Evolutionary conservation across 1,284 basidiomycete species (phyloP).

Genomic region (Melampsora americana): DNA sequence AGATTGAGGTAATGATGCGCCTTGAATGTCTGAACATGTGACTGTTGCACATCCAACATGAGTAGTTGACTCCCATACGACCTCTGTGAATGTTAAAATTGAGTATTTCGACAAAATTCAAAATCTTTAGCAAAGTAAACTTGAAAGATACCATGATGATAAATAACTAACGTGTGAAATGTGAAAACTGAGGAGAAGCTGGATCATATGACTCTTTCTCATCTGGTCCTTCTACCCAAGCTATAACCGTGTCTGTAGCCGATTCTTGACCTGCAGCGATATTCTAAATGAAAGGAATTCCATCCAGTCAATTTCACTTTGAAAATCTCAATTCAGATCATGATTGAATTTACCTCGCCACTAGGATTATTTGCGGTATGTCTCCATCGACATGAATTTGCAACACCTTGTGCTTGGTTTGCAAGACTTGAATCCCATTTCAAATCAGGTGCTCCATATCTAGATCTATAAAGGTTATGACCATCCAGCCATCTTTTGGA

Average conservation of each 20-base stretch:
- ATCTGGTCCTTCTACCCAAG: conserved; percentile 33
- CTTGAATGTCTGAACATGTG: conserved; percentile 23
- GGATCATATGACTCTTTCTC: conserved; percentile 37
- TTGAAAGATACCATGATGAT: not conserved
- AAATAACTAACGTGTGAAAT: conserved; percentile 41
- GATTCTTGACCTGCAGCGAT: conserved; percentile 41
- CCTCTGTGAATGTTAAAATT: conserved; percentile 30
- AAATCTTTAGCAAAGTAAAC: not conserved
- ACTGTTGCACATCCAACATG: conserved; percentile 38
- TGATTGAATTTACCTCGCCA: conserved; percentile 24
- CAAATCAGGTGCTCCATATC: conserved; percentile 20
- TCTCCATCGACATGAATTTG: conserved; percentile 28
- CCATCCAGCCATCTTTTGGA: conserved; percentile 24
- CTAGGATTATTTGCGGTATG: conserved; percentile 30
- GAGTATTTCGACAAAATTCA: not conserved
- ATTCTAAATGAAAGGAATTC: conserved; percentile 13
- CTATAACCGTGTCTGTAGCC: conserved; percentile 9
- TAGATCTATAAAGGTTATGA: conserved; percentile 34
- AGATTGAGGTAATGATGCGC: conserved; percentile 38
- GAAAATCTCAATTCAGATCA: not conserved
- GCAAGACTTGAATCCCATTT: conserved; percentile 35
- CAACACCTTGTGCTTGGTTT: conserved; percentile 8
- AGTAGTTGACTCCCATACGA: conserved; percentile 25
- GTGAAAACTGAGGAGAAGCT: conserved; percentile 6
- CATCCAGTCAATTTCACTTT: not conserved